These are phyloP conservation scores for Didymella sp. DNA, from an alignment of 2,329 filamentous ascomycete species.

Conservation along the genomic window DNA sequence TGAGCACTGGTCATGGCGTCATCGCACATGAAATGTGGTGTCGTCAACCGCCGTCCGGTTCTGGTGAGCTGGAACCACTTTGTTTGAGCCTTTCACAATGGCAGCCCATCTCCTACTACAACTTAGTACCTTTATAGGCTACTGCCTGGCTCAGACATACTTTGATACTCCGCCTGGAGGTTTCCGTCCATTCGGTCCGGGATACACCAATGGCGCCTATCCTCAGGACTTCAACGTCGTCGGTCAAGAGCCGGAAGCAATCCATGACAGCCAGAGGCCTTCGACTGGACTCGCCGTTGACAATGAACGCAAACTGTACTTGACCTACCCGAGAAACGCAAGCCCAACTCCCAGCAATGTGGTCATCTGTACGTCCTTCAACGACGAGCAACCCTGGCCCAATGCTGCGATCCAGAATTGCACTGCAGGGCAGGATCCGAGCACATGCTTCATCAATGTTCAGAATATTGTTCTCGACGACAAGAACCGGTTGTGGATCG, in stretches of 20 bases:
- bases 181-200: constrained; percentile 23
- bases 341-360: constrained; percentile 50
- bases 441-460: constrained; percentile 56
- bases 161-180: constrained; percentile 20
- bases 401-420: constrained; percentile 52
- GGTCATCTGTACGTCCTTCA: constrained; percentile 50
- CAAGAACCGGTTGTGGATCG: constrained; percentile 50
- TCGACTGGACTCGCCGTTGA: constrained; percentile 53
- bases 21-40: neutral
- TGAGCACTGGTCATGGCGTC: neutral
- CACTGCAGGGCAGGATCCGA: constrained; percentile 47
- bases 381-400: constrained; percentile 51
- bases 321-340: constrained; percentile 53
- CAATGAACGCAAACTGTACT: constrained; percentile 47
- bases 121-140: neutral
- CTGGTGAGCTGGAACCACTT: neutral
- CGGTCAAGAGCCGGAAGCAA: constrained; percentile 45
- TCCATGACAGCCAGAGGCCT: constrained; percentile 49
- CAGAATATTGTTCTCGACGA: constrained; percentile 55
- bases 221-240: constrained; percentile 49
- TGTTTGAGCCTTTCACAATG: neutral
- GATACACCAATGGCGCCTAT: constrained; percentile 26
- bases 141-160: constrained; percentile 7
- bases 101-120: neutral
- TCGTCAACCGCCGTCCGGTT: neutral